phyloP scores from a whole-genome alignment of 148 eudicot species.

The Pharnaceum exiguum region DNA sequence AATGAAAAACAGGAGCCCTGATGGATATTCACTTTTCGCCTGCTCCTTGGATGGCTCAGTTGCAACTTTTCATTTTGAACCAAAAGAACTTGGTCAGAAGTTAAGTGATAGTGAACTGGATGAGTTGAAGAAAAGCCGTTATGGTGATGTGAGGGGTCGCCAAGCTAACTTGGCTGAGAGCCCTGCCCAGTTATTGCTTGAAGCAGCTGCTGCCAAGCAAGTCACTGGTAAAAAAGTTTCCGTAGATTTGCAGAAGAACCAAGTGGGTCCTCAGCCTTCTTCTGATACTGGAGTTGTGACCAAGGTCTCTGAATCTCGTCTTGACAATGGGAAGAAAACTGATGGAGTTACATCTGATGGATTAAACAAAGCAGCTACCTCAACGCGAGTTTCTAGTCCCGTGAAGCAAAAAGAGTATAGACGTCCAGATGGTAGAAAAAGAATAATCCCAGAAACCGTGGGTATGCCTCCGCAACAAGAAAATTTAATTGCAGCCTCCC shows the following conservation, averaged over 20 bases:
- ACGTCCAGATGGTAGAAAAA: conserved; percentile 91
- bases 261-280: conserved; percentile 40
- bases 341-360: conserved; percentile 39
- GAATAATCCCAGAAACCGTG: conserved; percentile 97
- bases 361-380: conserved; percentile 40
- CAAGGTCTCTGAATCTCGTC: conserved; percentile 42
- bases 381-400: conserved; percentile 61
- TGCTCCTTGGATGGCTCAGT: conserved; percentile 95
- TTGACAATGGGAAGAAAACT: conserved; percentile 53
- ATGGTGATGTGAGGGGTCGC: conserved; percentile 92
- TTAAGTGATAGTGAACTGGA: conserved; percentile 70
- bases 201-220: conserved; percentile 87
- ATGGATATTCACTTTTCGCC: conserved; percentile 92
- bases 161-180: conserved; percentile 90
- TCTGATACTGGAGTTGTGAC: conserved; percentile 30
- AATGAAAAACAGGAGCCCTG: conserved; percentile 78
- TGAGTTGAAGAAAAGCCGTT: conserved; percentile 75
- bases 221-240: conserved; percentile 41
- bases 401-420: conserved; percentile 97
- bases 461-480: conserved; percentile 63
- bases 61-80: conserved; percentile 86
- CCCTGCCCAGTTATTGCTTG: conserved; percentile 88
- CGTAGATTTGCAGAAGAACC: conserved; percentile 35
- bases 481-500: conserved; percentile 31
- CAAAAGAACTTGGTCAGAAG: conserved; percentile 77